phyloP scores from a whole-genome alignment of 164 flowering plant species.

The Vitis amurensis region DNA sequence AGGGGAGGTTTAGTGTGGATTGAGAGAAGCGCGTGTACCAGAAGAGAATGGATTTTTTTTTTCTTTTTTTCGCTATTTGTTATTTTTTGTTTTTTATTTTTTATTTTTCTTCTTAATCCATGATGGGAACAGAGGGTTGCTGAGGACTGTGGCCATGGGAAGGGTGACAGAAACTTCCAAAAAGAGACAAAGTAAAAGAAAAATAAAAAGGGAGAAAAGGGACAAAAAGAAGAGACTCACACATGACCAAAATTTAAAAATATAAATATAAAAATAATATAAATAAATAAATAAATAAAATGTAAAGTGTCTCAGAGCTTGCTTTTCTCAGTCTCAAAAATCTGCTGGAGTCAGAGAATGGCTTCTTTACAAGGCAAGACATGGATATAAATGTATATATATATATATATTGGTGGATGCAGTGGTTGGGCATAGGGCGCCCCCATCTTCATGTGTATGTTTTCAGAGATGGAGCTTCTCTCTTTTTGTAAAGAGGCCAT shows the following conservation, averaged over 20 bases:
- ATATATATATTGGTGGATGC: too few relatives aligned
- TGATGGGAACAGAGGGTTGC: too few relatives aligned
- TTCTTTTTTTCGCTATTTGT: too few relatives aligned
- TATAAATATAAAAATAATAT: not conserved
- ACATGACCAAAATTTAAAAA: not conserved
- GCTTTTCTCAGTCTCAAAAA: conserved; percentile 11
- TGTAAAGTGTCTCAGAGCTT: not conserved
- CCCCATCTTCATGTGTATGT: too few relatives aligned
- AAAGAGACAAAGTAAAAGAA: conserved; percentile 16
- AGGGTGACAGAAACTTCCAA: conserved; percentile 33
- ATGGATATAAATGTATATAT: not conserved
- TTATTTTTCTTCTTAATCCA: too few relatives aligned
- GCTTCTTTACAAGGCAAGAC: conserved; percentile 18
- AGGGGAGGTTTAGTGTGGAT: too few relatives aligned
- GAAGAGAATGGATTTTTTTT: too few relatives aligned
- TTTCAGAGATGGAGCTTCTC: too few relatives aligned
- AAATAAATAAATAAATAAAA: conserved; percentile 5
- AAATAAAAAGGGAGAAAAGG: conserved; percentile 7
- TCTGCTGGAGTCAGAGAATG: conserved; percentile 12
- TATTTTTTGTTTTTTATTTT: too few relatives aligned
- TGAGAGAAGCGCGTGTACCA: too few relatives aligned
- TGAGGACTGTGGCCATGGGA: not conserved
- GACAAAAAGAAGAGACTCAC: not conserved
- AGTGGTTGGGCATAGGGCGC: too few relatives aligned
- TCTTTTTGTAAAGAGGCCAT: not conserved